Conservation (phyloP, 441 rosid genomes). For the Bruguiera hainesii region DNA sequence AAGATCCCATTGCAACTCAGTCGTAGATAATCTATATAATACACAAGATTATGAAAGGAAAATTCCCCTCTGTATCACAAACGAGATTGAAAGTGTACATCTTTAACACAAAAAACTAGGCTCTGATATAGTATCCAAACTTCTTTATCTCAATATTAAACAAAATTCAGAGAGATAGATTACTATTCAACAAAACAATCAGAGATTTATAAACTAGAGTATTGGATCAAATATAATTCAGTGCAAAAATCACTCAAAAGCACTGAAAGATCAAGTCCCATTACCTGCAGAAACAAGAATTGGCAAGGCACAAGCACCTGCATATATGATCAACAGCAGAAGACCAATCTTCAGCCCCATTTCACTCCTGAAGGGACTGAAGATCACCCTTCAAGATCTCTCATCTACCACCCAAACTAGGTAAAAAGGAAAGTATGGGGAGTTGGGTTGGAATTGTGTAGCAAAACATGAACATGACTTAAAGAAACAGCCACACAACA, state of each 20-base stretch:
- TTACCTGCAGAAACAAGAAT: constrained; percentile 61
- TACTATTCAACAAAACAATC: constrained; percentile 1
- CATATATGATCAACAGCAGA: constrained; percentile 27
- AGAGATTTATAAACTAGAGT: not conserved
- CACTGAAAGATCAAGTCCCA: constrained; percentile 16
- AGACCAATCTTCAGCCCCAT: constrained; percentile 37
- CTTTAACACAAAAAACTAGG: constrained; percentile 4
- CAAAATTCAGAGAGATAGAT: not conserved
- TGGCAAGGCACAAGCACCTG: constrained; percentile 22
- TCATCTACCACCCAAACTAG: constrained; percentile 23
- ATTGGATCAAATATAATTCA: constrained; percentile 20
- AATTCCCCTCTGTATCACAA: constrained; percentile 9
- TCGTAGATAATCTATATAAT: not conserved
- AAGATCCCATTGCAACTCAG: constrained; percentile 14
- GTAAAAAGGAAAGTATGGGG: constrained; percentile 13
- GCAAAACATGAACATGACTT: constrained; percentile 24
- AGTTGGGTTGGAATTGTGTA: constrained; percentile 21
- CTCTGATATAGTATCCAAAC: constrained; percentile 19
- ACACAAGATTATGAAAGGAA: constrained; percentile 1
- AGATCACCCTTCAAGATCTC: constrained; percentile 26
- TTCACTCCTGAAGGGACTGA: constrained; percentile 21
- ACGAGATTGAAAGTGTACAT: constrained; percentile 3
- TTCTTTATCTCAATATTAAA: constrained; percentile 11
- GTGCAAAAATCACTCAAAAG: constrained; percentile 7
- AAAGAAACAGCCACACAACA: constrained; percentile 24